Evolutionary conservation across 202 grass and related monocot species (phyloP), one percentile per base, ranked within the genome.

Genomic region (Bolboschoenoplectus hybrid): DNA sequence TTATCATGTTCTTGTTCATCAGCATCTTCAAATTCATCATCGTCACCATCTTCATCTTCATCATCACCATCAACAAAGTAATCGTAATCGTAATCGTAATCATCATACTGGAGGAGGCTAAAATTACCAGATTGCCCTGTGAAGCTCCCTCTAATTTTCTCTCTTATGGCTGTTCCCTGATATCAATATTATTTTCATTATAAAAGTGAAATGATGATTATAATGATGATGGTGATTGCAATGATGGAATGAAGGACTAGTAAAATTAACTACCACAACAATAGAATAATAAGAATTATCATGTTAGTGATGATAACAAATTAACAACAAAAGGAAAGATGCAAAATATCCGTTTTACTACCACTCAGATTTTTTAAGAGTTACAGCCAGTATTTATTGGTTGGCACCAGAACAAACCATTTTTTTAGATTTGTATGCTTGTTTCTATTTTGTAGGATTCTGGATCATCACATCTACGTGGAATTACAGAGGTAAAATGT

Each of bases 161-260:
- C 97, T 75, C 80, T 97, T 80, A 99, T 94, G 46, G 92, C 92
- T 0, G 97, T 92, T 91, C 97, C 97, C 97, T 99, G 67, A 73
- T 45, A 67, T 67, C n/a, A 64, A 45, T 9, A 82, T 64, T 65
- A 20, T 34, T 82, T 63, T 45, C 2, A 39, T 58, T 41, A 62
- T 46, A 20, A 81, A 1, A 45, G 53, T 50, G 9, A 43, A 44
- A 82, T 50, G 12, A 82, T 67, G 7, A 35, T 49, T 82, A 82
- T 66, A 49, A 66, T 45, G 20, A 7, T 4, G 13, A 62, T 60
- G 55, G 16, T 40, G 16, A 80, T 80, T 57, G 20, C 35, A 64
- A 82, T 65, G 62, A 47, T 3, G 11, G 6, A 64, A 62, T 62
- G 26, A 26, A 35, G 13, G 16, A 81, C 43, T 41, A 10, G 57